Evolutionary conservation across 805 yeast genomes (phyloP).

Genomic region (Scheffersomyces spartinae): DNA sequence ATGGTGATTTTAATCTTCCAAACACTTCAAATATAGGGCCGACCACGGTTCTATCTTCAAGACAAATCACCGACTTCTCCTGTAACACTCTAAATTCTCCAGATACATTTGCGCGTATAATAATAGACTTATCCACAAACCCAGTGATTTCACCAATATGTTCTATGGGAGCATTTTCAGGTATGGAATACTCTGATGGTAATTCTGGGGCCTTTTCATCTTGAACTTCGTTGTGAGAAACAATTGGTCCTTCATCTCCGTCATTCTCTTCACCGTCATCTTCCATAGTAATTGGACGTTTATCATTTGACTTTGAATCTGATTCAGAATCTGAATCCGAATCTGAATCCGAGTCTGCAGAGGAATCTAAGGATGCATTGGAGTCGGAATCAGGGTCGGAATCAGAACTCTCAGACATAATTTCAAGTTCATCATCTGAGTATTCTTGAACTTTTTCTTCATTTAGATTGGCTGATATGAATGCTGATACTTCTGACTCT

Average conservation of each 20-base stretch:
- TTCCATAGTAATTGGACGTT: slow-evolving; percentile 2
- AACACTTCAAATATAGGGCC: slow-evolving; percentile 84
- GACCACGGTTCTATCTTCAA: slow-evolving; percentile 54
- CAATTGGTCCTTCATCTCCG: slow-evolving; percentile 55
- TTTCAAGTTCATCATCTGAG: slow-evolving; percentile 9
- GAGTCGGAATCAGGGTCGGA: slow-evolving; percentile 6
- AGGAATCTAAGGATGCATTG: no score
- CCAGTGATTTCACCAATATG: slow-evolving; percentile 59
- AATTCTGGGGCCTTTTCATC: slow-evolving; percentile 60
- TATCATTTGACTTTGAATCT: slow-evolving; percentile 4
- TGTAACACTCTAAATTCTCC: slow-evolving; percentile 79
- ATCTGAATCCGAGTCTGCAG: slow-evolving; percentile 11
- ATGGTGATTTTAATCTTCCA: slow-evolving; percentile 76
- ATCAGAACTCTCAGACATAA: slow-evolving; percentile 5
- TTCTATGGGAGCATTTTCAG: slow-evolving; percentile 53
- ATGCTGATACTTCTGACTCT: neutral
- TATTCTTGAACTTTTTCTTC: slow-evolving; percentile 3
- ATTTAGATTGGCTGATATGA: neutral
- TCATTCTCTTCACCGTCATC: slow-evolving; percentile 23
- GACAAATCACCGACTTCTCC: slow-evolving; percentile 71
- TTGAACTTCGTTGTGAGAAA: slow-evolving; percentile 63
- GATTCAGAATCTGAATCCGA: slow-evolving; percentile 10
- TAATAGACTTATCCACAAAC: slow-evolving; percentile 59
- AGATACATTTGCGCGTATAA: slow-evolving; percentile 60
- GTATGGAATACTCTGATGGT: slow-evolving; percentile 55